Conservation (phyloP, 768 basidiomycete genomes). For the Termitomyces sp. region DNA sequence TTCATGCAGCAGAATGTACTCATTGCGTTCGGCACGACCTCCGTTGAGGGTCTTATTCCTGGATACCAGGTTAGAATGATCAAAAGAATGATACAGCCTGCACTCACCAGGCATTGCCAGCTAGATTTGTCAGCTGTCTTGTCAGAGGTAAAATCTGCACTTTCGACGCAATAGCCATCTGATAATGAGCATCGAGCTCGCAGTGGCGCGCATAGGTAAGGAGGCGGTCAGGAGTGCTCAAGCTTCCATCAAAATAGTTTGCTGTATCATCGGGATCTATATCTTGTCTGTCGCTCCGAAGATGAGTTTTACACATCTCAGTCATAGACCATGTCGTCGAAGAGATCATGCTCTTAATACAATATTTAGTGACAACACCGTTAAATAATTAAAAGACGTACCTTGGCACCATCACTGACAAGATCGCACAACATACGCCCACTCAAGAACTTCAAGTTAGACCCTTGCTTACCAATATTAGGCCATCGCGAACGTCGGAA, state of each 20-base stretch:
- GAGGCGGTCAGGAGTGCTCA: slow-evolving; percentile 70
- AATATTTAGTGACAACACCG: background rate
- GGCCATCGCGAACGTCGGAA: slow-evolving; percentile 86
- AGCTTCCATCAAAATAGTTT: slow-evolving; percentile 79
- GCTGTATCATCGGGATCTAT: slow-evolving; percentile 96
- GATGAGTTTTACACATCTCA: slow-evolving; percentile 92
- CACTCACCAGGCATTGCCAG: slow-evolving; percentile 91
- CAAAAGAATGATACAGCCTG: background rate
- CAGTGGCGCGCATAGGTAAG: slow-evolving; percentile 90
- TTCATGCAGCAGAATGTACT: slow-evolving; percentile 97
- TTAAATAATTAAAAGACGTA: slow-evolving; percentile 23
- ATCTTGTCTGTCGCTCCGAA: slow-evolving; percentile 83
- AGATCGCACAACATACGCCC: slow-evolving; percentile 91
- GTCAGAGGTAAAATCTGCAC: slow-evolving; percentile 94
- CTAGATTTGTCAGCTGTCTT: slow-evolving; percentile 88
- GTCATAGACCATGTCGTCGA: slow-evolving; percentile 98
- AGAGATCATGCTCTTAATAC: slow-evolving; percentile 80
- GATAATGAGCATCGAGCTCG: slow-evolving; percentile 92
- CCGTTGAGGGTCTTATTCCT: slow-evolving; percentile 98
- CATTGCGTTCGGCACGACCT: slow-evolving; percentile 97
- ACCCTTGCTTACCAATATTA: slow-evolving; percentile 71
- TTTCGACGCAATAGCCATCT: slow-evolving; percentile 94
- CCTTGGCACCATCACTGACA: slow-evolving; percentile 92
- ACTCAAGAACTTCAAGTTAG: slow-evolving; percentile 76
- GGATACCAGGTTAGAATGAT: slow-evolving; percentile 1